Conservation (phyloP, 768 basidiomycete genomes). For the Boletus subparvulus region DNA sequence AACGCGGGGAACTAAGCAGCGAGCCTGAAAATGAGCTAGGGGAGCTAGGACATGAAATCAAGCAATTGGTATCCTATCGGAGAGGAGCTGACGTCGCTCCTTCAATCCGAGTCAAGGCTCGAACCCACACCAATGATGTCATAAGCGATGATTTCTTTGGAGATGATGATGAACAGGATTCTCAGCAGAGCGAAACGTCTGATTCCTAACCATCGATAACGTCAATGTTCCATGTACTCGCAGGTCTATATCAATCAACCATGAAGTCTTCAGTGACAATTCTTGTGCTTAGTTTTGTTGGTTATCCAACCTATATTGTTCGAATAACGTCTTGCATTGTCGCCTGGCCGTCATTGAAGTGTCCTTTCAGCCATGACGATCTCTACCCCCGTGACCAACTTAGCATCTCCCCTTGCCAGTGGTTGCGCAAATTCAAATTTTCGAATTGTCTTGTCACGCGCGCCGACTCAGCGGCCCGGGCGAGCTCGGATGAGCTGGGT, state of each 20-base stretch:
- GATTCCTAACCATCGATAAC: conserved; percentile 4
- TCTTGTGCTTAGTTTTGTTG: background rate
- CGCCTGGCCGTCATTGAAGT: background rate
- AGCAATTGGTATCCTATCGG: background rate
- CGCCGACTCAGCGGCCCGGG: too few species aligned
- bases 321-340: too few species aligned
- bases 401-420: too few species aligned
- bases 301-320: background rate
- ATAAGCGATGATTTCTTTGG: conserved; percentile 30
- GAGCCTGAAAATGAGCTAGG: conserved; percentile 56
- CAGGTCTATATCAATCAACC: conserved; percentile 53
- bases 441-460: too few species aligned
- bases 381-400: too few species aligned
- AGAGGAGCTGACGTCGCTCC: conserved; percentile 1
- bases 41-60: conserved; percentile 8
- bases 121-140: conserved; percentile 11
- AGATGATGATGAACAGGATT: conserved; percentile 23
- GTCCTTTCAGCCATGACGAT: too few species aligned
- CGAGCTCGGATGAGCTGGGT: background rate
- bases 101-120: background rate
- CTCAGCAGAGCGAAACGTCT: conserved; percentile 16
- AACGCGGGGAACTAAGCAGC: conserved; percentile 50
- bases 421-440: too few species aligned
- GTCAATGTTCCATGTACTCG: conserved; percentile 57
- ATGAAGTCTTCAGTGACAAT: background rate